Evolutionary conservation across 306 rosid genomes (phyloP).

Genomic region (Acacia melanoxylon): DNA sequence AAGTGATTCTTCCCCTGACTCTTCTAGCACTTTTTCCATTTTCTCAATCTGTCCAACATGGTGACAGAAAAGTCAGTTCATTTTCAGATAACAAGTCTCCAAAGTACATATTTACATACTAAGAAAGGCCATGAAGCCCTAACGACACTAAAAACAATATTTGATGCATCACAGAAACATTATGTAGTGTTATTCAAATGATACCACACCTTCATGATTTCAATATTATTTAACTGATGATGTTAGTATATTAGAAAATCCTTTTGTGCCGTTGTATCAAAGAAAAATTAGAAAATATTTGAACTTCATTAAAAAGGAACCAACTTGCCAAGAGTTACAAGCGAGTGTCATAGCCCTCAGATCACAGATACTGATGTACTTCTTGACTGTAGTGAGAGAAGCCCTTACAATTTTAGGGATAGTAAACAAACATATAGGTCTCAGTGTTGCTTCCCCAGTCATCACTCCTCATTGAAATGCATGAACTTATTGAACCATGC

Average conservation of each 20-base stretch:
- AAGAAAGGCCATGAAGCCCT: neutral
- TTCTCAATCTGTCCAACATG: constrained; percentile 61
- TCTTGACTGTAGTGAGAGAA: neutral
- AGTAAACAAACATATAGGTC: neutral
- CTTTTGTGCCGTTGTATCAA: too few relatives aligned
- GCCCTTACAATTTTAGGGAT: neutral
- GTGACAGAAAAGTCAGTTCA: constrained; percentile 4
- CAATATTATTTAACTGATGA: neutral
- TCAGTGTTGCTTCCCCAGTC: neutral
- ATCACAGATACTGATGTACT: neutral
- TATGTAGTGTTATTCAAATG: neutral
- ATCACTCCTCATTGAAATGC: neutral
- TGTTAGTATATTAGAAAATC: neutral
- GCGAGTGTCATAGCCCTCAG: neutral
- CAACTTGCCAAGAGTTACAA: neutral
- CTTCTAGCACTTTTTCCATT: constrained; percentile 65
- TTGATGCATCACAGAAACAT: neutral
- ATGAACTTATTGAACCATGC: neutral
- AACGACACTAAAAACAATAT: neutral
- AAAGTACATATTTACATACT: neutral
- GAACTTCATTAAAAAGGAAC: neutral
- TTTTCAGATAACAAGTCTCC: neutral
- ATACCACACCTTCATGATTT: neutral
- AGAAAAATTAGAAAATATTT: neutral
- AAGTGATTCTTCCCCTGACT: constrained; percentile 47